phyloP scores from a whole-genome alignment of 805 yeast species.

The Zygosaccharomyces pseudorouxii region DNA sequence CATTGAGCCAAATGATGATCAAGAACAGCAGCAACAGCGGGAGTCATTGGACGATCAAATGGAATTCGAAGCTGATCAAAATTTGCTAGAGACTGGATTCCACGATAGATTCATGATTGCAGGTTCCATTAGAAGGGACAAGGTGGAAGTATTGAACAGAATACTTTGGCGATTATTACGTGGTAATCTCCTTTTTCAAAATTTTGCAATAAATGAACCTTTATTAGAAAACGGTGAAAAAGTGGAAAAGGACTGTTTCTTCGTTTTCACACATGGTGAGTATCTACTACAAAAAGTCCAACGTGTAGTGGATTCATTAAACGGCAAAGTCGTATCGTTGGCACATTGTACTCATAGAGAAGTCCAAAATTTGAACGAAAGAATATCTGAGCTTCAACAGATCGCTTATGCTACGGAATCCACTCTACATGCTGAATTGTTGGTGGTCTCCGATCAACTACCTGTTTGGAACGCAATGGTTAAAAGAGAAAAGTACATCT shows the following conservation, averaged over 20 bases:
- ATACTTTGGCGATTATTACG: slow-evolving; percentile 90
- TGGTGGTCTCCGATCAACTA: slow-evolving; percentile 69
- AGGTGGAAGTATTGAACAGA: slow-evolving; percentile 66
- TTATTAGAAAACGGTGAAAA: slow-evolving; percentile 53
- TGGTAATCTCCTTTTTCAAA: slow-evolving; percentile 81
- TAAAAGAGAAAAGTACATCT: slow-evolving; percentile 79
- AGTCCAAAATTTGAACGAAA: slow-evolving; percentile 40
- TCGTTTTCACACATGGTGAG: slow-evolving; percentile 89
- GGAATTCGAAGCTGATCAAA: slow-evolving; percentile 18
- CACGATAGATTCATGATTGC: slow-evolving; percentile 40
- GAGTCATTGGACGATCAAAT: slow-evolving; percentile 1
- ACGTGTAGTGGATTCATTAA: slow-evolving; percentile 85
- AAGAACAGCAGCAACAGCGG: slow-evolving; percentile 10
- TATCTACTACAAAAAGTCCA: slow-evolving; percentile 65
- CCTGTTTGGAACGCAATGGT: slow-evolving; percentile 66
- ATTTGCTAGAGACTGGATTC: slow-evolving; percentile 38
- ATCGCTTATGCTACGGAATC: slow-evolving; percentile 61
- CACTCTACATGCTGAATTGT: slow-evolving; percentile 71
- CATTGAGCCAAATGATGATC: slow-evolving; percentile 7
- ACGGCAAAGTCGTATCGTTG: slow-evolving; percentile 53
- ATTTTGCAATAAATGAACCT: slow-evolving; percentile 65
- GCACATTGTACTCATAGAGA: slow-evolving; percentile 44
- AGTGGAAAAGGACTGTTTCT: slow-evolving; percentile 74
- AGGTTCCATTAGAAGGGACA: slow-evolving; percentile 76
- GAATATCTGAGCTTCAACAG: slow-evolving; percentile 52